Conservation (phyloP, 345 rosid genomes). For the Eucalyptus urophylla region DNA sequence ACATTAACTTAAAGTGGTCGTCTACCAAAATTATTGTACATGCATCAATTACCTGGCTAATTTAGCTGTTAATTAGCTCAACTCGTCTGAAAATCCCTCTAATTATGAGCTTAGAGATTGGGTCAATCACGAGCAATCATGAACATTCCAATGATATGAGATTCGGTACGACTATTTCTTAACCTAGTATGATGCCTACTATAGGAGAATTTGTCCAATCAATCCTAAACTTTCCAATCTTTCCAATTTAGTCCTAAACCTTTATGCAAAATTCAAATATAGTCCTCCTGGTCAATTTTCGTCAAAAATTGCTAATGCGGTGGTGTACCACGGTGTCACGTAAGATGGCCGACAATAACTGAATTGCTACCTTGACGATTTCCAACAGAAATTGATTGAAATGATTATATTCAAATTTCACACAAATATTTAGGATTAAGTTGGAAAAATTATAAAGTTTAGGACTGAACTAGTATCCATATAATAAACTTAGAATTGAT, state of each 20-base stretch:
- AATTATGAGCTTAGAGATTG: background rate
- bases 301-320: fast-evolving
- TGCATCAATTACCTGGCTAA: background rate
- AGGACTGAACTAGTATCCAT: background rate
- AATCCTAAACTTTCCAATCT: background rate
- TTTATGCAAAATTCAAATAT: background rate
- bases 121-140: background rate
- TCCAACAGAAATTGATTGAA: background rate
- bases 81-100: background rate
- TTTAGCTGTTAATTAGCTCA: background rate
- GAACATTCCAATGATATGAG: background rate
- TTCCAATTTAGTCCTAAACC: background rate
- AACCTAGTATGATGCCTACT: background rate
- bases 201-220: no score
- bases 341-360: background rate
- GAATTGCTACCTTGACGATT: fast-evolving
- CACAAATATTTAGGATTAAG: background rate
- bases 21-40: background rate
- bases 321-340: fast-evolving
- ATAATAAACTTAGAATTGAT: background rate
- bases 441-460: background rate
- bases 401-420: background rate
- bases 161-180: background rate
- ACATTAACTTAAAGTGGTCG: background rate
- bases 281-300: background rate